Evolutionary conservation across 2,329 filamentous ascomycete species (phyloP).

Genomic region (Neofusicoccum parvum): DNA sequence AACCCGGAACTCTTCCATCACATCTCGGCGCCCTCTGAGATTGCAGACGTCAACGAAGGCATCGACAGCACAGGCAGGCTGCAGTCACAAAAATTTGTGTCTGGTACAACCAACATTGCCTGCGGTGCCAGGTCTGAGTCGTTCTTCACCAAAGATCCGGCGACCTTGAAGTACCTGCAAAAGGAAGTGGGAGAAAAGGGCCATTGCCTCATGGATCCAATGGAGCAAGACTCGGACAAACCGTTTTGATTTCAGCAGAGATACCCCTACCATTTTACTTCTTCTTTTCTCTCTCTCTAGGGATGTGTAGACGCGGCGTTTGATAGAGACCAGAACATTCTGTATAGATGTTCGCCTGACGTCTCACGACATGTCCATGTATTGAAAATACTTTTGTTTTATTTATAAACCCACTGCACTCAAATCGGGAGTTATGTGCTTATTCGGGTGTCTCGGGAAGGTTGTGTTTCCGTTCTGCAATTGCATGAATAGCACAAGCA

Average conservation of each 20-base stretch:
- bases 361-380: neutral
- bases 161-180: slow-evolving; percentile 31
- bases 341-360: neutral
- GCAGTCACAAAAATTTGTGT: neutral
- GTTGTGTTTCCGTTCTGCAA: neutral
- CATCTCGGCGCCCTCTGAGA: slow-evolving; percentile 34
- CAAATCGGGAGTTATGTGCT: neutral
- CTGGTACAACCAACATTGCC: slow-evolving; percentile 34
- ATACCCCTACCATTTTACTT: slow-evolving; percentile 3
- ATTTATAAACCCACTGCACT: neutral
- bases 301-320: neutral
- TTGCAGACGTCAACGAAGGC: slow-evolving; percentile 30
- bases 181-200: slow-evolving; percentile 30
- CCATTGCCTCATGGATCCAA: slow-evolving; percentile 28
- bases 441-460: neutral
- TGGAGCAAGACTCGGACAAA: slow-evolving; percentile 23
- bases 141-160: slow-evolving; percentile 28
- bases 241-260: slow-evolving; percentile 14
- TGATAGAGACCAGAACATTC: neutral
- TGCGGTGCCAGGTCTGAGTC: slow-evolving; percentile 34
- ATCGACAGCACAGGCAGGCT: slow-evolving; percentile 16
- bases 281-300: neutral
- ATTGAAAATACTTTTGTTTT: no score
- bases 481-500: neutral
- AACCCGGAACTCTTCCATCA: slow-evolving; percentile 47